Base-by-base conservation (phyloP, 768 basidiomycete genomes). In the Tricholoma saponaceum region DNA sequence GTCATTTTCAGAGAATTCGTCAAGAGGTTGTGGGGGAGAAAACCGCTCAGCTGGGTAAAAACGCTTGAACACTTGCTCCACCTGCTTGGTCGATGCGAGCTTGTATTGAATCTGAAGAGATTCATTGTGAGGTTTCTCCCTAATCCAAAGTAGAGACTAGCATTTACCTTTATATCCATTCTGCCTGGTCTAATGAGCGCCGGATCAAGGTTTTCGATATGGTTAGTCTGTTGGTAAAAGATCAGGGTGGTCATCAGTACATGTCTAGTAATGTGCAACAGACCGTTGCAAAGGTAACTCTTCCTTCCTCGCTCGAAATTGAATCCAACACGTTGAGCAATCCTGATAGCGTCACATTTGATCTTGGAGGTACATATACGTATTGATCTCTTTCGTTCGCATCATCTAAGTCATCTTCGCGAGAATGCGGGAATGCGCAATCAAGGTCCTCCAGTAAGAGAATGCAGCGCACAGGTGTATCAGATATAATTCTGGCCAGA, bases 381-480 rank as follows among this genome's bases (percentile, higher is more conserved):
- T 46, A 25, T 23, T 12, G 46, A 46, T 13, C 23, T 4, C 9
- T 32, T 23, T 33, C 5, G 28, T 58, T 54, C 12, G 65, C 64
- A 9, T 71, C 67, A 7, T 75, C 73, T 1, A 69, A 10, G 47
- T 49, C 47, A 0, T 49, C 68, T 2, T 79, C 78, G 18, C 78
- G 79, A 8, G 78, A 73, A 2, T 77, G 74, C 2, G 77, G 71
- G 65, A 85, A 84, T 0, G 82, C 82, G 60, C 82, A 83, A 57
- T 85, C 83, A 43, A 84, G 83, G 59, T 85, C 83, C 64, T 84
- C 83, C 43, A 85, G 78, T 7, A 84, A 72, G 41, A 84, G 72
- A 30, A 85, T 83, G 18, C 78, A 77, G 32, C 77, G 67, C 57
- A 80, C 79, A 1, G 83, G 83, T 7, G 81, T 76, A 3, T 72